Evolutionary conservation across 768 basidiomycete species (phyloP).

Genomic region (Leccinum ochraceum): DNA sequence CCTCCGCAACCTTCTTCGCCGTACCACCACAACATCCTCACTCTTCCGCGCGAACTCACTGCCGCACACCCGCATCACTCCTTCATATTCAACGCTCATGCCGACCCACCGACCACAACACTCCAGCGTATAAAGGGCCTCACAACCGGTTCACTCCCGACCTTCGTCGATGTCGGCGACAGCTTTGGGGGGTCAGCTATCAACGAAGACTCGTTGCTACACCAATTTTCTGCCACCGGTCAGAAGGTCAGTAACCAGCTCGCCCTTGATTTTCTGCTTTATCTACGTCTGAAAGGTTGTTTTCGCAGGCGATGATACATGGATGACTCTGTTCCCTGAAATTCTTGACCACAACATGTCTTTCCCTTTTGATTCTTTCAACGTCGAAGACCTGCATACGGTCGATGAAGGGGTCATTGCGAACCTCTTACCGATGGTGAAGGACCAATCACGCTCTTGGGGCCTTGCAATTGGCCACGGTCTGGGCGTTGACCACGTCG

Average conservation of each 20-base stretch:
- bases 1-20: slow-evolving; percentile 57
- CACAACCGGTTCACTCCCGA: slow-evolving; percentile 93
- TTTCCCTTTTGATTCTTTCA: slow-evolving; percentile 93
- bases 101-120: slow-evolving; percentile 95
- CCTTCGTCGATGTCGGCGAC: slow-evolving; percentile 91
- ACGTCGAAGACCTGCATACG: slow-evolving; percentile 96
- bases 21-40: slow-evolving; percentile 81
- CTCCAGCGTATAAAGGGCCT: slow-evolving; percentile 94
- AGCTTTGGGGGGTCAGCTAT: slow-evolving; percentile 90
- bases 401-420: slow-evolving; percentile 89
- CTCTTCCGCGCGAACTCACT: slow-evolving; percentile 74
- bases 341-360: slow-evolving; percentile 72
- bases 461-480: slow-evolving; percentile 92
- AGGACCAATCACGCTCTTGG: slow-evolving; percentile 56
- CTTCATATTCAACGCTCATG: slow-evolving; percentile 84
- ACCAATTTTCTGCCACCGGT: slow-evolving; percentile 61
- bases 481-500: slow-evolving; percentile 95
- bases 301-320: slow-evolving; percentile 97
- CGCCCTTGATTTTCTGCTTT: not conserved
- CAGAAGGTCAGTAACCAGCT: slow-evolving; percentile 49
- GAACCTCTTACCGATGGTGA: slow-evolving; percentile 81
- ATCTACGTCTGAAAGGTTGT: slow-evolving; percentile 52
- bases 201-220: slow-evolving; percentile 83
- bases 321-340: slow-evolving; percentile 86
- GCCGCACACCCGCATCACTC: slow-evolving; percentile 64